Evolutionary conservation across 495 filamentous ascomycete genomes (phyloP), one percentile per base, ranked within the genome.

Genomic region (Xanthoparmelia taractica): DNA sequence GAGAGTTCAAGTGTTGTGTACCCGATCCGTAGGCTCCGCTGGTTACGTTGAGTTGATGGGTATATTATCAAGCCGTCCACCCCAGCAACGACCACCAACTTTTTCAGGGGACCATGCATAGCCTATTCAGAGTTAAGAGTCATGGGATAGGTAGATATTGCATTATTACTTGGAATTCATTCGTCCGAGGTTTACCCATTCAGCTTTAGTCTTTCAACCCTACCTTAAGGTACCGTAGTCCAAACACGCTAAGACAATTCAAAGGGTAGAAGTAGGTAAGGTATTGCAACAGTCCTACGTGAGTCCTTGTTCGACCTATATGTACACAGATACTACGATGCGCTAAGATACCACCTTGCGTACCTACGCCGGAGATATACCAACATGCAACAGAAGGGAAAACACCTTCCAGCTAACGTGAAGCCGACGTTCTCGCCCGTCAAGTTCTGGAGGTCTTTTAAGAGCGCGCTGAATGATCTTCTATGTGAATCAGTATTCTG

Each of bases 41-140:
- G 73, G 63, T 73, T 74, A 38, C 83, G 80, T 61, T 77, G 70
- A 43, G 79, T 81, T 60, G 74, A 73, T 74, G 90, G 90, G 67
- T 94, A 88, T 40, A 97, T 78, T 65, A 96, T 78, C 29, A 97
- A 80, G 38, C 94, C 94, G 69, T 97, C 93, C 56, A 88, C 83
- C 17, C 91, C 85, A 55, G 92, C 92, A 74, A 87, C 86, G 65
- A 96, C 82, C 58, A 91, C 69, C 55, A 96, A 73, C 72, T 92
- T 96, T 65, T 90, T 86, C 67, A 86, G 83, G 60, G 95, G 74
- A 68, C 82, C 79, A 65, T 90, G 85, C 88, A 94, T 94, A 47
- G 23, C 60, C 29, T 8, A 10, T 50, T 33, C 25, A n/a, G 20
- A 12, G 5, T 27, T 13, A n/a, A n/a, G n/a, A n/a, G n/a, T n/a